Evolutionary conservation across 768 basidiomycete genomes (phyloP).

Genomic region (Guyanaporus albipodus): DNA sequence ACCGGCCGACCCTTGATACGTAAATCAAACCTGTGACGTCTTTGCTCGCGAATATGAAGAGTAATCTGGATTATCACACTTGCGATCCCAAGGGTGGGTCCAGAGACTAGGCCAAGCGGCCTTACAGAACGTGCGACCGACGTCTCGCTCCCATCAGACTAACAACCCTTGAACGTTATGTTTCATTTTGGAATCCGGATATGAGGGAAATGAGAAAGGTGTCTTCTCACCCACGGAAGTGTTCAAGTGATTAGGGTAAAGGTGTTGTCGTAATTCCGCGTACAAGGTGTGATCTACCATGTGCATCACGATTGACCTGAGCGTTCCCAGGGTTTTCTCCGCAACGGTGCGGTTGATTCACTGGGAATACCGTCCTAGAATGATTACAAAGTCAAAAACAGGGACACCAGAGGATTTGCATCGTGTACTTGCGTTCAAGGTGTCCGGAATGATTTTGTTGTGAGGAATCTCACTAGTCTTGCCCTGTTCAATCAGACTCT

Average conservation of each 20-base stretch:
- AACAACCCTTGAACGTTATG: conserved; percentile 2
- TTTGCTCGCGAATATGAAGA: background rate
- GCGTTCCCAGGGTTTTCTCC: conserved; percentile 71
- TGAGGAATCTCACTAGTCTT: conserved; percentile 73
- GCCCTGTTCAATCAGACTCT: conserved; percentile 67
- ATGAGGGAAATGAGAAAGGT: background rate
- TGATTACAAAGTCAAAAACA: conserved; percentile 2
- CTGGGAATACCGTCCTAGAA: conserved; percentile 54
- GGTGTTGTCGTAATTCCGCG: conserved; percentile 14
- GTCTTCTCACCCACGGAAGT: conserved; percentile 11
- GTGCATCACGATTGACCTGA: conserved; percentile 15
- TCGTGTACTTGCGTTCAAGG: conserved; percentile 50
- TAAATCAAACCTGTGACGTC: background rate
- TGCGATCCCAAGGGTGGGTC: background rate
- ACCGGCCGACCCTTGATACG: background rate
- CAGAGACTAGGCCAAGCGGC: background rate
- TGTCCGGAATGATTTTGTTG: conserved; percentile 68
- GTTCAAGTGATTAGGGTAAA: conserved; percentile 7
- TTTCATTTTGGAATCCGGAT: conserved; percentile 8
- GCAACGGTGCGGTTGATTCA: conserved; percentile 43
- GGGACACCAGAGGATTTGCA: background rate
- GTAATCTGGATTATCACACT: background rate
- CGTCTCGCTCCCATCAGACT: conserved; percentile 2
- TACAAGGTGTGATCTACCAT: conserved; percentile 11
- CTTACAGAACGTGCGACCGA: conserved; percentile 1